Percentiles rank a stretch among this genome's conserved stretches.
Conservation (phyloP, 345 rosid species). For the Gossypium sturtianum region DNA sequence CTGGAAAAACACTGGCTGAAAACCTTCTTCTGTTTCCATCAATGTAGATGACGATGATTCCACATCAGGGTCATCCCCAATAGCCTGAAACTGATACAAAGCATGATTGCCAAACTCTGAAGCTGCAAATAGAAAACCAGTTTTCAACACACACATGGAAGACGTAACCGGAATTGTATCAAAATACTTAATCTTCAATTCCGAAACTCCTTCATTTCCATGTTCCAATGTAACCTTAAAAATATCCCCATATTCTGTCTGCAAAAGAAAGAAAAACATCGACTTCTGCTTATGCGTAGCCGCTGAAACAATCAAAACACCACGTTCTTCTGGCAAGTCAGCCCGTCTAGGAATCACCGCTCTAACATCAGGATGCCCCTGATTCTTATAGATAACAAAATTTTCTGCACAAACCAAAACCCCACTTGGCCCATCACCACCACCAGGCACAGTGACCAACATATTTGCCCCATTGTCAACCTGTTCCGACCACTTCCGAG, state of each 20-base stretch:
- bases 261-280: conserved; percentile 87
- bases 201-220: conserved; percentile 61
- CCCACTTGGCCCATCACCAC: conserved; percentile 95
- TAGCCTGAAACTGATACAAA: conserved; percentile 88
- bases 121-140: conserved; percentile 84
- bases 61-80: conserved; percentile 84
- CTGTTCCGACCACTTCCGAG: conserved; percentile 91
- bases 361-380: conserved; percentile 86
- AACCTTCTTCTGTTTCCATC: conserved; percentile 98
- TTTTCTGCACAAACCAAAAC: conserved; percentile 94
- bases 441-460: conserved; percentile 99
- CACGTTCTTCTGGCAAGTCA: conserved; percentile 88
- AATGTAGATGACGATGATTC: conserved; percentile 83
- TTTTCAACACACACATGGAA: conserved; percentile 84
- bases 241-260: conserved; percentile 92
- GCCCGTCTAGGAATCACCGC: conserved; percentile 91
- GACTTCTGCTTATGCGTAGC: conserved; percentile 85
- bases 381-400: conserved; percentile 94
- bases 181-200: conserved; percentile 88
- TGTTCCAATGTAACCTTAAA: conserved; percentile 85
- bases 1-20: conserved; percentile 89
- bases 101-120: conserved; percentile 98
- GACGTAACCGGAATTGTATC: conserved; percentile 87
- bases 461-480: conserved; percentile 97
- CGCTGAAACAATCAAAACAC: conserved; percentile 89